Base-by-base conservation (phyloP, 768 basidiomycete genomes). In the Grammothele lineata region DNA sequence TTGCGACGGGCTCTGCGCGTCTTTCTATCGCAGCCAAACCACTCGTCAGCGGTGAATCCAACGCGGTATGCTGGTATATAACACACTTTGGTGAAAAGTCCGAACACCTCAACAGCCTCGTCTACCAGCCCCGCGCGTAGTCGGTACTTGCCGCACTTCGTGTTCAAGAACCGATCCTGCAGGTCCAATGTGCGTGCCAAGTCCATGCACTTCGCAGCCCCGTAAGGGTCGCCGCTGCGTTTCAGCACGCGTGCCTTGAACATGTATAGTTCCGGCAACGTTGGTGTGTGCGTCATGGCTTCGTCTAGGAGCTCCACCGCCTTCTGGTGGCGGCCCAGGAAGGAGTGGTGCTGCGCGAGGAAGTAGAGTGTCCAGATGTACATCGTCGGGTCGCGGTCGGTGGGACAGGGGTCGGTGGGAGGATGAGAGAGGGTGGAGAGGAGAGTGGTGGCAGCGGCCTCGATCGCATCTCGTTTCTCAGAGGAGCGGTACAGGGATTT, bases 281-380 rank as follows among this genome's bases (percentile, higher is more conserved):
- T 95, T 0, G 96, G 96, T 0, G 96, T 97, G 60, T 98, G 96
- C 18, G 67, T 57, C 17, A 92, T 64, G 4, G 92, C 93, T 2
- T 60, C 51, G 15, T 81, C 71, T 14, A 98, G 70, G 5, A 87
- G 67, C 14, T 72, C 66, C 8, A 95, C 67, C 0, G 93, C 79
- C 40, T 57, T 64, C 18, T 55, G 48, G 37, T 73, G 57, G 37
- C 74, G 71, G 0, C 74, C 72, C 2, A 89, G 69, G 60, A 76
- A 78, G 0, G 89, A 87, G 59, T 90, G 75, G 61, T 94, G 93
- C 57, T 95, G 91, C 0, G 92, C 85, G 40, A 98, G 83, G 74
- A 88, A 96, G 70, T 95, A 98, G 32, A 97, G 78, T 9, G 87
- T 84, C 96, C 96, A 99, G 10, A 98, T 77, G 57, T 95, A 87